These are phyloP conservation scores for Fusarium tuaranense DNA, from an alignment of 2,329 filamentous ascomycete genomes.

Conservation along the genomic window DNA sequence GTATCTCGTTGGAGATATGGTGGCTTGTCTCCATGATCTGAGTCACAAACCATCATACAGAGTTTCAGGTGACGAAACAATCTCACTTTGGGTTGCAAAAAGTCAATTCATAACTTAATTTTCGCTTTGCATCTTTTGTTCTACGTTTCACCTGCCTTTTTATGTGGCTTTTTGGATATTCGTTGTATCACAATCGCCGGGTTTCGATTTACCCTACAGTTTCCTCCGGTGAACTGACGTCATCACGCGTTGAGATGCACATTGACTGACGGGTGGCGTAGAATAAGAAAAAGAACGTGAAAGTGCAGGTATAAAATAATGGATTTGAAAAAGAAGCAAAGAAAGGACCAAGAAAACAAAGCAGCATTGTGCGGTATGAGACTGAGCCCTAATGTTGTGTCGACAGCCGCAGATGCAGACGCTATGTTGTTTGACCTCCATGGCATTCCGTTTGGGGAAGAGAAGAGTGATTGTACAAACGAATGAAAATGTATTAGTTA, in stretches of 20 bases:
- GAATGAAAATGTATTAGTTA: neutral
- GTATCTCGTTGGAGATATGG: neutral
- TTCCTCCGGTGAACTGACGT: neutral
- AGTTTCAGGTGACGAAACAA: neutral
- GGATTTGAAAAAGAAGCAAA: neutral
- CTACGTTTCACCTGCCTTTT: neutral
- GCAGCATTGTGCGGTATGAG: neutral
- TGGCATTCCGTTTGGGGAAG: neutral
- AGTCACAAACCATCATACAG: neutral
- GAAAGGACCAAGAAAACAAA: neutral
- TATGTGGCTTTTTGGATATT: neutral
- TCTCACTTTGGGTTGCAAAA: neutral
- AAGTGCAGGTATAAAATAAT: neutral
- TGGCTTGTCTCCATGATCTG: neutral
- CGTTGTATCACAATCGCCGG: neutral
- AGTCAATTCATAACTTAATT: neutral
- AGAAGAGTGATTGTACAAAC: neutral
- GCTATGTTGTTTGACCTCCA: neutral
- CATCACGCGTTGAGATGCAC: neutral
- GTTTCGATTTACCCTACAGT: neutral
- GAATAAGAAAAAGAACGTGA: neutral
- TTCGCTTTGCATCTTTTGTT: neutral
- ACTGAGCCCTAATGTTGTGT: neutral
- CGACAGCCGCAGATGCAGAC: neutral
- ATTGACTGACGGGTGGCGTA: neutral